Evolutionary conservation across 2,329 filamentous ascomycete species (phyloP).

Genomic region (Pseudopyricularia javanii): DNA sequence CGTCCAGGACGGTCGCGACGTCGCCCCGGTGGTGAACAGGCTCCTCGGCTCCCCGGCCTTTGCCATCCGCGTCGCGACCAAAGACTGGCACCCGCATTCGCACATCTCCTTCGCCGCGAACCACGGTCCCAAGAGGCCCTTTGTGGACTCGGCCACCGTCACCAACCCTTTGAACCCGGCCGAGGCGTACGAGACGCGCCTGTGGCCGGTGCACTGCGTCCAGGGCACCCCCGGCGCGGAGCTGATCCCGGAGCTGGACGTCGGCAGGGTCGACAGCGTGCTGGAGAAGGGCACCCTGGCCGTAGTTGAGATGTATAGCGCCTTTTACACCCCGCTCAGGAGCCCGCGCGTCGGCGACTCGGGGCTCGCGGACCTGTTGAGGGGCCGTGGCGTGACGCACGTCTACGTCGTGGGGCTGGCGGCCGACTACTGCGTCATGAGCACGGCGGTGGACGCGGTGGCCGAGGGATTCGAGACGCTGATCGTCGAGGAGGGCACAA

Average conservation of each 20-base stretch:
- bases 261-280: conserved; percentile 45
- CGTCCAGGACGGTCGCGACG: conserved; percentile 59
- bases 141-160: conserved; percentile 51
- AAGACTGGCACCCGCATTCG: conserved; percentile 74
- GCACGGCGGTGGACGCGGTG: conserved; percentile 66
- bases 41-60: conserved; percentile 64
- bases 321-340: conserved; percentile 71
- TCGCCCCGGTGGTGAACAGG: conserved; percentile 59
- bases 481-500: conserved; percentile 68
- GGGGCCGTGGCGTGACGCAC: conserved; percentile 50
- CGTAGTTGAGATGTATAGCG: conserved; percentile 85
- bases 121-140: conserved; percentile 57
- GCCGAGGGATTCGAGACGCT: conserved; percentile 65
- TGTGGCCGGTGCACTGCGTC: conserved; percentile 91
- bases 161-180: conserved; percentile 50
- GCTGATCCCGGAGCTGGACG: conserved; percentile 61
- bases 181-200: conserved; percentile 51
- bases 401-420: conserved; percentile 82
- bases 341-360: conserved; percentile 47
- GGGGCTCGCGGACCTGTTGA: conserved; percentile 48
- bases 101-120: conserved; percentile 86
- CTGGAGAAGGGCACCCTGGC: conserved; percentile 68
- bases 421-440: conserved; percentile 78
- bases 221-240: conserved; percentile 60
- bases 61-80: conserved; percentile 66